Evolutionary conservation across 202 grass and related monocot genomes (phyloP).

Genomic region (Zizania palustris): DNA sequence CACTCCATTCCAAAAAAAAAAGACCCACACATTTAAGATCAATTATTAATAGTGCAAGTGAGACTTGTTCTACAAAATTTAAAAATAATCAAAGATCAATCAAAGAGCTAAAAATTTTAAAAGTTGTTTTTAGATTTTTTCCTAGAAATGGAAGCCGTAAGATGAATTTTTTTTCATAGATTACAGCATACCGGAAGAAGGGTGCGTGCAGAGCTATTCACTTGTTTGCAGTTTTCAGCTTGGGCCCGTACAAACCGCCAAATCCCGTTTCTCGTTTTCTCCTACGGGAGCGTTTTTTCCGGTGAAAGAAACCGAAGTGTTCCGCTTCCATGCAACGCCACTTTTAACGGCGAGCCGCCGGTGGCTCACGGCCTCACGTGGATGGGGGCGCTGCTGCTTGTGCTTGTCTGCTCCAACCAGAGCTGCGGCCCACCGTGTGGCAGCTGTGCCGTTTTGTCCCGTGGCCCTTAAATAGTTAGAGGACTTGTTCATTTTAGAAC

Average conservation of each 20-base stretch:
- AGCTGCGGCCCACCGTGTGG: background rate
- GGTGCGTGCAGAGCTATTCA: too few relatives aligned
- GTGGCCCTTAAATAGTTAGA: slow-evolving; percentile 48
- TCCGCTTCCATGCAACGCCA: background rate
- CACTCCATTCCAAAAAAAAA: too few relatives aligned
- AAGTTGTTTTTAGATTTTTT: too few relatives aligned
- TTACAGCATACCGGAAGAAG: too few relatives aligned
- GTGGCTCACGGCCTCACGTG: background rate
- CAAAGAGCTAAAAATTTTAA: too few relatives aligned
- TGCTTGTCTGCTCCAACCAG: background rate
- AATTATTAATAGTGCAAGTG: too few relatives aligned
- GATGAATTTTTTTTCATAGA: too few relatives aligned
- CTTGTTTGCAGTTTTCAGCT: too few relatives aligned
- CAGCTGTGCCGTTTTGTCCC: slow-evolving; percentile 44
- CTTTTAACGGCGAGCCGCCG: slow-evolving; percentile 16
- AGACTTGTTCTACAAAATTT: too few relatives aligned
- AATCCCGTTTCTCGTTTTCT: slow-evolving; percentile 14
- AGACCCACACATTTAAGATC: too few relatives aligned
- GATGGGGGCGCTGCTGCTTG: background rate
- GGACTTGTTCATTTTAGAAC: slow-evolving; percentile 18
- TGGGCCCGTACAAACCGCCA: background rate
- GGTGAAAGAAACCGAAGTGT: slow-evolving; percentile 13
- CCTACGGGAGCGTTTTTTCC: background rate
- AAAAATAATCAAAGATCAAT: too few relatives aligned
- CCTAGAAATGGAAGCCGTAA: too few relatives aligned